phyloP scores from a whole-genome alignment of 371 early-diverging fungal genomes.

The Mucor piriformis region DNA sequence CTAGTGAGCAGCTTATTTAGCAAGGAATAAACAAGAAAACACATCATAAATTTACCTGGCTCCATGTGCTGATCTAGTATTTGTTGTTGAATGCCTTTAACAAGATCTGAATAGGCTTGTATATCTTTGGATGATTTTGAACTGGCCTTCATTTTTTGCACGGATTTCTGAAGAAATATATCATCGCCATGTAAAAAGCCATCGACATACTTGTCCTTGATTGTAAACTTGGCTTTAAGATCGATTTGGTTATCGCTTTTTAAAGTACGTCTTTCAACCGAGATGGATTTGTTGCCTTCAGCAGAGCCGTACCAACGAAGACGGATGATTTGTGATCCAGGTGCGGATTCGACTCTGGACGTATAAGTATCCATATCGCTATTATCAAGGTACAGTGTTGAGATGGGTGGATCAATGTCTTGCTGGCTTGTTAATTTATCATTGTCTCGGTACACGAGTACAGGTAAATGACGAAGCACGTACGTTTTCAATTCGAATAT shows the following conservation, averaged over 20 bases:
- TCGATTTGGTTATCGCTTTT: slow-evolving; percentile 97
- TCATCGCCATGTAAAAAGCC: slow-evolving; percentile 83
- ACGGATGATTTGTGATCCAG: slow-evolving; percentile 90
- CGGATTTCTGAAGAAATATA: slow-evolving; percentile 69
- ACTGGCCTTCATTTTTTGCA: slow-evolving; percentile 77
- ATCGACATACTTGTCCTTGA: slow-evolving; percentile 94
- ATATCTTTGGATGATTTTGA: slow-evolving; percentile 80
- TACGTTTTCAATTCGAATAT: slow-evolving; percentile 94
- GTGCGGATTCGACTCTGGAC: slow-evolving; percentile 88
- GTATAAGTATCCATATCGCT: slow-evolving; percentile 87
- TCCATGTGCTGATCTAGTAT: slow-evolving; percentile 75
- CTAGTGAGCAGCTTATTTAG: too few species aligned
- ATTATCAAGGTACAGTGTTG: slow-evolving; percentile 97
- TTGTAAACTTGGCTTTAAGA: slow-evolving; percentile 92
- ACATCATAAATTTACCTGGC: slow-evolving; percentile 87
- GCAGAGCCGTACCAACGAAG: slow-evolving; percentile 92
- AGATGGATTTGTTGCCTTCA: slow-evolving; percentile 68
- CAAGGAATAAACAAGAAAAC: too few species aligned
- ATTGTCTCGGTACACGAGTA: slow-evolving; percentile 81
- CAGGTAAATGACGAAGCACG: slow-evolving; percentile 95
- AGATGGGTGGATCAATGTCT: slow-evolving; percentile 88
- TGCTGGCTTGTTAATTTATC: slow-evolving; percentile 53
- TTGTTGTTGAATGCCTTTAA: slow-evolving; percentile 78
- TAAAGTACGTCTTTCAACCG: slow-evolving; percentile 97
- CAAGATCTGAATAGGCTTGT: slow-evolving; percentile 71